These are phyloP conservation scores for Calocybe indica DNA, from an alignment of 768 basidiomycete species.

Conservation along the genomic window DNA sequence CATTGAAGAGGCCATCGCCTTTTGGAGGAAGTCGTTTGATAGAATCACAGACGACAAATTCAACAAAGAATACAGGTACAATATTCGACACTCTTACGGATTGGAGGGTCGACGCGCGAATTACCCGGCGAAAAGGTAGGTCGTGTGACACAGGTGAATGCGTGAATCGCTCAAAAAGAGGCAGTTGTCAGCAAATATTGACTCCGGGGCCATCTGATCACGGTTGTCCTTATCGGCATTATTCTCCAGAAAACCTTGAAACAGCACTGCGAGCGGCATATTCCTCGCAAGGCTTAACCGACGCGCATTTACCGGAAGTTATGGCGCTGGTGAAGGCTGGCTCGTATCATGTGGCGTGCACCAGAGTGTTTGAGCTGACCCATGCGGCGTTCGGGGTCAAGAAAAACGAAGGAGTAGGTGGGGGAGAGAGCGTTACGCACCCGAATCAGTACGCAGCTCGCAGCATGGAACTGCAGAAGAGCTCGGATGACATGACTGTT, in stretches of 20 bases:
- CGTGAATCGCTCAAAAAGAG: slow-evolving; percentile 1
- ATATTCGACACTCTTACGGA: slow-evolving; percentile 93
- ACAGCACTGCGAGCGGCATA: slow-evolving; percentile 68
- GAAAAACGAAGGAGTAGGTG: slow-evolving; percentile 86
- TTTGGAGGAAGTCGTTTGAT: slow-evolving; percentile 89
- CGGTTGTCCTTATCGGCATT: slow-evolving; percentile 94
- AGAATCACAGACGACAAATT: slow-evolving; percentile 88
- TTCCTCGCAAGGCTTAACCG: slow-evolving; percentile 55
- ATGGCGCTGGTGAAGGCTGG: slow-evolving; percentile 68
- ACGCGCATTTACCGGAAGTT: slow-evolving; percentile 76
- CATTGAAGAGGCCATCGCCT: slow-evolving; percentile 88
- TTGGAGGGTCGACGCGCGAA: slow-evolving; percentile 93
- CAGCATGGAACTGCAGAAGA: slow-evolving; percentile 60
- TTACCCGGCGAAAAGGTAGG: slow-evolving; percentile 87
- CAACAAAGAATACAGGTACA: slow-evolving; percentile 97
- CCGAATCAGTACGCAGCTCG: slow-evolving; percentile 86
- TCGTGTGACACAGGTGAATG: background rate
- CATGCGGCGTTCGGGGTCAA: slow-evolving; percentile 66
- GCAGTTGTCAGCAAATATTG: slow-evolving; percentile 87
- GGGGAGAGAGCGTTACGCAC: slow-evolving; percentile 85
- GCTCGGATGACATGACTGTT: slow-evolving; percentile 39
- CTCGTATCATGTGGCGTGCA: slow-evolving; percentile 95
- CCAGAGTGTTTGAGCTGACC: slow-evolving; percentile 93
- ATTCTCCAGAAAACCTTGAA: slow-evolving; percentile 76
- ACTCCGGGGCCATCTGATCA: slow-evolving; percentile 55